Evolutionary conservation across 495 filamentous ascomycete genomes (phyloP), one percentile per base, ranked within the genome.

Genomic region (Pseudomonodictys pantanalensis): DNA sequence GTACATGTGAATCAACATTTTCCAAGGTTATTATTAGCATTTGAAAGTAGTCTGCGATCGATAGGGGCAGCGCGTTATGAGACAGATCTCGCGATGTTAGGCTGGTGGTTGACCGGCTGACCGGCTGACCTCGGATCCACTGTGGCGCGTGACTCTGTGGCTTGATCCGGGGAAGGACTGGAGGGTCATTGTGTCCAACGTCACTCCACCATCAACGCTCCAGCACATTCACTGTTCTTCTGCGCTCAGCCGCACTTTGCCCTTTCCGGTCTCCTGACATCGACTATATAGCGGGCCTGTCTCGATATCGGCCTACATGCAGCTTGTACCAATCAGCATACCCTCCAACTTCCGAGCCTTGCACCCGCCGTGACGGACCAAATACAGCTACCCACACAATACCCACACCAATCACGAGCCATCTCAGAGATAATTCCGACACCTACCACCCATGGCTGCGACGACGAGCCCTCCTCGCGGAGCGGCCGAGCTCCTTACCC

Each of bases 401-500:
- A 41, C 15, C 38, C n/a, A 35, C 38, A n/a, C 38, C 4, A 5
- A 5, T 5, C 12, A 41, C 38, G 15, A 3, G 15, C 5, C 12
- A 41, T 18, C 38, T 5, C 3, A 18, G 12, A 41, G 5, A 4
- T 12, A 41, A 15, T 3, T 15, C 38, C 15, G n/a, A n/a, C n/a
- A n/a, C n/a, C n/a, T n/a, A n/a, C n/a, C n/a, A n/a, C n/a, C 24
- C 26, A 56, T 56, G 33, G 50, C 41, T 11, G 23, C 50, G 9
- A 42, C 24, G 25, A 43, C 28, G 20, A 24, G 17, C 33, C 7
- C 45, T 46, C 25, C 52, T 12, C 24, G 12, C 9, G 51, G 46
- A 7, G 12, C 22, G 30, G 41, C 25, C 46, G 48, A 52, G 22
- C 30, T 60, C 4, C 55, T 64, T 38, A 58, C 69, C 3, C 66